Evolutionary conservation across 2,329 filamentous ascomycete species (phyloP), one percentile per base, ranked within the genome.

Genomic region (Ascochyta lentis): DNA sequence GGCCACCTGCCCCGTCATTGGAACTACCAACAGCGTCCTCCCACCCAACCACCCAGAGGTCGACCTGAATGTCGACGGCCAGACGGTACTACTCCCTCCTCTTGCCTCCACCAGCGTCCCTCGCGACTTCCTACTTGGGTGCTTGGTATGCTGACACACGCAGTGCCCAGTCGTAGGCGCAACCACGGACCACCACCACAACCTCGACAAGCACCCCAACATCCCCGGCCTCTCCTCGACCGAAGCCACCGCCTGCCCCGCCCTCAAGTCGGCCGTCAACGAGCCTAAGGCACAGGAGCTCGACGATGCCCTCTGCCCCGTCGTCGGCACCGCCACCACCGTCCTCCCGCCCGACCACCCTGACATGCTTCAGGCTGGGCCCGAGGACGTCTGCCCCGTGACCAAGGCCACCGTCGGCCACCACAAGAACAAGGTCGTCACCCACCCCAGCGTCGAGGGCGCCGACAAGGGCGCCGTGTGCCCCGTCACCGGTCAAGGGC

Each of bases 131-230:
- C 29, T 12, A 5, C 10, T 31, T 31, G 10, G 5, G 12, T 31
- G 6, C 12, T 13, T 31, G 12, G 3, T 15, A 26, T 49, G 49
- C 58, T 35, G 9, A 39, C 34, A 1, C 9, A 3, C 29, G 39
- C 68, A 76, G 61, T 80, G 78, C 70, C 78, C 78, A 0, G 68
- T 80, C 6, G 78, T 78, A 51, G 78, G 78, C 60, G 78, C 78
- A 40, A 79, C 72, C 38, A 77, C 78, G 48, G 72, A 74, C 52
- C 78, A 80, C 68, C 78, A 80, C 69, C 74, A 77, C 65, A 74
- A 74, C 66, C 71, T 76, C 34, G 72, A 75, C 64, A 70, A 74
- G 58, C 78, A 80, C 66, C 78, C 78, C 9, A 67, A 70, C 13
- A 67, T 75, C 24, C 69, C 73, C 4, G 66, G 67, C 42, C 59